Percentiles rank a stretch among this genome's conserved stretches.
These are phyloP conservation scores for Volutella citrinella DNA, from an alignment of 2,329 filamentous ascomycete genomes.

Conservation along the genomic window DNA sequence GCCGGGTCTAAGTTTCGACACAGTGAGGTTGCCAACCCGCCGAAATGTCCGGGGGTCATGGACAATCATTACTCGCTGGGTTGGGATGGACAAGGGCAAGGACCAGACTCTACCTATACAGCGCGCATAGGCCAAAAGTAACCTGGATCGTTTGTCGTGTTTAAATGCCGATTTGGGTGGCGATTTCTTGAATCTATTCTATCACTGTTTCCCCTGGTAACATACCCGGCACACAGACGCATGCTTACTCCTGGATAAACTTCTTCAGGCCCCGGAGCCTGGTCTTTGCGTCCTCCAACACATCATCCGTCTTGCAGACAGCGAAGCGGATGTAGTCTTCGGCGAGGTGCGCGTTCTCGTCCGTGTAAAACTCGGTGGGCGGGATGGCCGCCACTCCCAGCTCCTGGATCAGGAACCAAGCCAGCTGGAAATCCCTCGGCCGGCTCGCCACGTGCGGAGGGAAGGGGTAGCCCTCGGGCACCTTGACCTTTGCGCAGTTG, in stretches of 20 bases:
- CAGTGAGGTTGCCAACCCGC: too few relatives aligned
- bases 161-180: too few relatives aligned
- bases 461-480: slow-evolving; percentile 84
- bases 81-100: too few relatives aligned
- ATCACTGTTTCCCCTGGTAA: too few relatives aligned
- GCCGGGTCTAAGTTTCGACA: too few relatives aligned
- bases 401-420: slow-evolving; percentile 97
- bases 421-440: slow-evolving; percentile 89
- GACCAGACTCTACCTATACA: too few relatives aligned
- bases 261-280: slow-evolving; percentile 69
- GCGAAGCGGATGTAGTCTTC: slow-evolving; percentile 95
- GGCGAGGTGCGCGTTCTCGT: slow-evolving; percentile 75
- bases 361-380: slow-evolving; percentile 95
- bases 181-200: too few relatives aligned
- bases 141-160: too few relatives aligned
- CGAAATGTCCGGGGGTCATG: too few relatives aligned
- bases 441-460: slow-evolving; percentile 82
- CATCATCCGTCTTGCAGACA: slow-evolving; percentile 90
- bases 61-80: too few relatives aligned
- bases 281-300: slow-evolving; percentile 77
- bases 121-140: too few relatives aligned
- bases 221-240: too few relatives aligned
- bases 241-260: slow-evolving; percentile 50
- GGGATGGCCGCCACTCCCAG: slow-evolving; percentile 94
- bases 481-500: slow-evolving; percentile 83